Percentiles rank a stretch among this genome's conserved stretches.
Evolutionary conservation across 2,329 filamentous ascomycete species (phyloP).

Genomic region (Talaromyces amestolkiae): DNA sequence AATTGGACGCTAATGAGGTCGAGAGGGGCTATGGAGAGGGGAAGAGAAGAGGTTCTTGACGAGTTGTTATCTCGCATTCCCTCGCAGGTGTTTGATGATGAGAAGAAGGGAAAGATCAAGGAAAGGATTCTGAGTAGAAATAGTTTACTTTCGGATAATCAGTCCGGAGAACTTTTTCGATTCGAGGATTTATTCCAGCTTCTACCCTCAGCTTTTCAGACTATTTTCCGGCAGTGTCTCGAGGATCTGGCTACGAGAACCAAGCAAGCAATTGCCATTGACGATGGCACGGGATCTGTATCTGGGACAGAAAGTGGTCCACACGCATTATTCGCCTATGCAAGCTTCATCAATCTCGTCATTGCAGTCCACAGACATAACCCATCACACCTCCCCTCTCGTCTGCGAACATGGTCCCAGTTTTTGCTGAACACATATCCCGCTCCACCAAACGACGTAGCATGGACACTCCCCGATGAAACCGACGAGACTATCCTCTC

Average conservation of each 20-base stretch:
- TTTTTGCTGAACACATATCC: constrained; percentile 37
- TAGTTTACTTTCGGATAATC: constrained; percentile 31
- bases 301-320: constrained; percentile 16
- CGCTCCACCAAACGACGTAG: constrained; percentile 31
- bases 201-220: constrained; percentile 30
- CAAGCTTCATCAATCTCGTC: constrained; percentile 36
- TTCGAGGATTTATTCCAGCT: constrained; percentile 31
- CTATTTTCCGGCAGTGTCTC: constrained; percentile 21
- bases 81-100: constrained; percentile 30
- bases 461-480: constrained; percentile 32
- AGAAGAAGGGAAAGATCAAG: constrained; percentile 22
- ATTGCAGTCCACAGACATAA: constrained; percentile 26
- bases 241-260: neutral
- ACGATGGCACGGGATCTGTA: constrained; percentile 19
- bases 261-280: constrained; percentile 9
- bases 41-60: constrained; percentile 31
- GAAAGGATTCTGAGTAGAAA: constrained; percentile 33
- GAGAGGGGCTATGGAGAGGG: constrained; percentile 24
- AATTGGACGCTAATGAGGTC: constrained; percentile 40
- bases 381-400: constrained; percentile 27
- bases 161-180: constrained; percentile 36
- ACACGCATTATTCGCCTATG: constrained; percentile 28
- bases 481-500: constrained; percentile 27
- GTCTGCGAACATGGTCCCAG: constrained; percentile 37
- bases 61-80: constrained; percentile 32